Evolutionary conservation across 2,329 filamentous ascomycete genomes (phyloP), one percentile per base, ranked within the genome.

Genomic region (Drechslera avenae): DNA sequence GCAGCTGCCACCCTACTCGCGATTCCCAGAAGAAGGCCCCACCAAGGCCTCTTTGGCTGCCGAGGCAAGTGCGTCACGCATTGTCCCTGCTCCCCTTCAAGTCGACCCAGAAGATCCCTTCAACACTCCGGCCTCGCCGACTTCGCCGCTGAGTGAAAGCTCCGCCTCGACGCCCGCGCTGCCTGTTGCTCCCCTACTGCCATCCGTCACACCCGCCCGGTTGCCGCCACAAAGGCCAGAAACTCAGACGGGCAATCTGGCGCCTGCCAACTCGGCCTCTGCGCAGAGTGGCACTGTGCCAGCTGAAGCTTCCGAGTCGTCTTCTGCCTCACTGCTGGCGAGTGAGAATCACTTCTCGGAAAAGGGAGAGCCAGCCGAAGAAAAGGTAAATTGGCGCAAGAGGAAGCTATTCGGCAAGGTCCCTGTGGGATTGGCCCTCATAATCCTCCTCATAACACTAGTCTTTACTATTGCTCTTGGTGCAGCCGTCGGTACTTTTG

Each of bases 1-100:
- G 73, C 90, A 96, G 71, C 78, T 97, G 14, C 93, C 93, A 10
- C 93, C 93, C 0, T 97, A 97, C 69, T 90, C 90, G 12, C 83
- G 91, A 70, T 97, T 95, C 73, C 90, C 92, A 2, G 89, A 95
- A 44, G 88, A 90, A 49, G 78, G 86, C 75, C 73, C 82, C 68
- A 68, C 83, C 72, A 79, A 91, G 83, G 76, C 75, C 8, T 69
- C 77, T 10, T 60, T 79, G 56, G 64, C 73, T 39, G 61, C 70
- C 8, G 67, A 71, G 51, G 66, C 64, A 34, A 71, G 64, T 51
- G 62, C 68, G 39, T 71, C 68, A 13, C 67, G 66, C 32, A 46
- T 70, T 8, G 47, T 67, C 12, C 54, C 62, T 23, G 54, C 56
- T 5, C 56, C 62, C 5, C 60, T 55, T 16, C 49, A 62, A 23